Base-by-base conservation (phyloP, 495 filamentous ascomycete species). In the Filosporella fistucella region DNA sequence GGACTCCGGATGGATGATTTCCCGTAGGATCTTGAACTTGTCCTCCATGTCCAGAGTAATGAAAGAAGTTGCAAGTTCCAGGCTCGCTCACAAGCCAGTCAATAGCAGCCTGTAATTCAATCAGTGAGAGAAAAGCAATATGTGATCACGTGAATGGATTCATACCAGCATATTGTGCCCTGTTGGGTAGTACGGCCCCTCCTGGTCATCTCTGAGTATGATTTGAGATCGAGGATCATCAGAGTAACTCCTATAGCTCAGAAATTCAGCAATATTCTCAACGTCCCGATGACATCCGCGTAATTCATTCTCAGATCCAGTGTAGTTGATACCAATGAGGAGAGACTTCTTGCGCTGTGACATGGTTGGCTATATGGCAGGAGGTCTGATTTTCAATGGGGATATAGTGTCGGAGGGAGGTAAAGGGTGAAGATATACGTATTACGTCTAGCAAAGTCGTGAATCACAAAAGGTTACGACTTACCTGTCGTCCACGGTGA, bases 291-390 rank as follows among this genome's bases (percentile, higher is more conserved):
- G 71, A 56, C 78, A 81, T 16, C 78, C 78, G 24, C 67, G 58
- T 18, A 82, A 64, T 42, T 68, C 63, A 36, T 78, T 66, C 2
- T 66, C 38, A 17, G 64, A 64, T 52, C 77, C 78, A 17, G 63
- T 65, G 54, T 82, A 82, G 60, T 80, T 82, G 60, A 82, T 80
- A 30, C 77, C 78, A 36, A 82, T 80, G 26, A 82, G 63, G 29
- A 82, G 74, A 26, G 75, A 70, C 52, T 81, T 79, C 58, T 68
- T 77, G 45, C 71, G 71, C 5, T 4, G 13, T 13, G 32, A 35
- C 32, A 35, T 35, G 28, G 28, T 35, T n/a, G n/a, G n/a, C n/a
- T n/a, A n/a, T n/a, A n/a, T n/a, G n/a, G n/a, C n/a, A n/a, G n/a
- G n/a, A n/a, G n/a, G n/a, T n/a, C n/a, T n/a, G n/a, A n/a, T n/a